Percentiles rank a stretch among this genome's conserved stretches.
Conservation (phyloP, 257 asterid species). For the Fraxinus quadrangulata region DNA sequence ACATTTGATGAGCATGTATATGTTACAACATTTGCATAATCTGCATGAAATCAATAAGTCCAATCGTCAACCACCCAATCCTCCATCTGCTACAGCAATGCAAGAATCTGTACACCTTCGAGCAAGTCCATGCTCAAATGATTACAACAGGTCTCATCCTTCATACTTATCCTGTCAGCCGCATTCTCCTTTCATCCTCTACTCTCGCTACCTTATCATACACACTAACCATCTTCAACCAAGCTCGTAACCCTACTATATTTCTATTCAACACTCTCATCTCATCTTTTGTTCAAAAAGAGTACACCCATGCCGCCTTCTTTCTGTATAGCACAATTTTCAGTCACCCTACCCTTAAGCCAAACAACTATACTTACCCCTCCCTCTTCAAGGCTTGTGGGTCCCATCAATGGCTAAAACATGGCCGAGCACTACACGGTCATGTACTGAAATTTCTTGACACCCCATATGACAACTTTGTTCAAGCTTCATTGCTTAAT, state of each 20-base stretch:
- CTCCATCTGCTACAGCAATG: conserved; percentile 52
- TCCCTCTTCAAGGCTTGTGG: conserved; percentile 75
- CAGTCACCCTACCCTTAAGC: conserved; percentile 32
- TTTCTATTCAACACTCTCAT: conserved; percentile 72
- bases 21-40: conserved; percentile 17
- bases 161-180: conserved; percentile 73
- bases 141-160: conserved; percentile 60
- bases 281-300: conserved; percentile 45
- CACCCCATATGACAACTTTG: conserved; percentile 55
- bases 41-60: conserved; percentile 53
- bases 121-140: conserved; percentile 64
- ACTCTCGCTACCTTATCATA: conserved; percentile 49
- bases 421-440: conserved; percentile 62
- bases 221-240: conserved; percentile 51
- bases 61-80: conserved; percentile 47
- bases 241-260: conserved; percentile 48
- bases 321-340: conserved; percentile 47
- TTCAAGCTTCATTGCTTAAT: conserved; percentile 68
- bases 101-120: conserved; percentile 51
- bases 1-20: conserved; percentile 32
- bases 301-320: conserved; percentile 41
- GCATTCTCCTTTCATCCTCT: conserved; percentile 56
- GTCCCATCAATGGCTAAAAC: conserved; percentile 41
- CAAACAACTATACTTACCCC: conserved; percentile 70
- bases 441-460: conserved; percentile 66